A percentile compares a stretch with the other conserved stretches of the same genome.
These are phyloP conservation scores for Trametes villosa DNA, from an alignment of 768 basidiomycete species.

Conservation along the genomic window DNA sequence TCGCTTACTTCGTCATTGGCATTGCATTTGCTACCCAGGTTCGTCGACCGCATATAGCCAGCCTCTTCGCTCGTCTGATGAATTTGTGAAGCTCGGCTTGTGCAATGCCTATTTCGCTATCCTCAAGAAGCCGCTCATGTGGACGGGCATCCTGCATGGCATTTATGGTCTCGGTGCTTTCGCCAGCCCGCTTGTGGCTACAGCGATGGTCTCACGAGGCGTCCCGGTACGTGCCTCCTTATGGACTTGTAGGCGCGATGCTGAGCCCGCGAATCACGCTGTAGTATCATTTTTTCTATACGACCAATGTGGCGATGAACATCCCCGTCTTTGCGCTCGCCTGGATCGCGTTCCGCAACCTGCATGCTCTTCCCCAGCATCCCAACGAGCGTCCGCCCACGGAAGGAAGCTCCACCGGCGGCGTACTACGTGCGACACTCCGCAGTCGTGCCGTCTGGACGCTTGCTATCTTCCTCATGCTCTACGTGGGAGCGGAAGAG, in stretches of 20 bases:
- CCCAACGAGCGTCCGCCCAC: conserved; percentile 7
- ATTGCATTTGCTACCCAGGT: conserved; percentile 33
- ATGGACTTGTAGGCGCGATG: background rate
- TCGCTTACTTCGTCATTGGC: conserved; percentile 34
- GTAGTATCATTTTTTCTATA: conserved; percentile 33
- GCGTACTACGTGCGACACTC: conserved; percentile 21
- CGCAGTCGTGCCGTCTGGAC: conserved; percentile 34
- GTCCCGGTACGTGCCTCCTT: conserved; percentile 25
- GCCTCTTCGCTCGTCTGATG: background rate
- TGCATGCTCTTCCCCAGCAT: conserved; percentile 27
- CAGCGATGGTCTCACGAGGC: conserved; percentile 29
- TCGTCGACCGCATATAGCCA: background rate
- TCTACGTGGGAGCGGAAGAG: conserved; percentile 35
- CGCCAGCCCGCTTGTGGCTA: conserved; percentile 30
- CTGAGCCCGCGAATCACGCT: background rate
- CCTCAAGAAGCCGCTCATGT: conserved; percentile 31
- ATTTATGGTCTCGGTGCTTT: conserved; percentile 33
- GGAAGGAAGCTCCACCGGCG: background rate
- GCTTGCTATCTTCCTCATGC: conserved; percentile 32
- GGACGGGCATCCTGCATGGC: conserved; percentile 32
- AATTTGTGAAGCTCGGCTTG: conserved; percentile 23
- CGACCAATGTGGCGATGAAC: conserved; percentile 32
- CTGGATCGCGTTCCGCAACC: conserved; percentile 30
- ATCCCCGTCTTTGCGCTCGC: conserved; percentile 27
- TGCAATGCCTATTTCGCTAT: conserved; percentile 34